Evolutionary conservation across 2,329 filamentous ascomycete genomes (phyloP), one percentile per base, ranked within the genome.

Genomic region (Paracorniculantispora psalliotae): DNA sequence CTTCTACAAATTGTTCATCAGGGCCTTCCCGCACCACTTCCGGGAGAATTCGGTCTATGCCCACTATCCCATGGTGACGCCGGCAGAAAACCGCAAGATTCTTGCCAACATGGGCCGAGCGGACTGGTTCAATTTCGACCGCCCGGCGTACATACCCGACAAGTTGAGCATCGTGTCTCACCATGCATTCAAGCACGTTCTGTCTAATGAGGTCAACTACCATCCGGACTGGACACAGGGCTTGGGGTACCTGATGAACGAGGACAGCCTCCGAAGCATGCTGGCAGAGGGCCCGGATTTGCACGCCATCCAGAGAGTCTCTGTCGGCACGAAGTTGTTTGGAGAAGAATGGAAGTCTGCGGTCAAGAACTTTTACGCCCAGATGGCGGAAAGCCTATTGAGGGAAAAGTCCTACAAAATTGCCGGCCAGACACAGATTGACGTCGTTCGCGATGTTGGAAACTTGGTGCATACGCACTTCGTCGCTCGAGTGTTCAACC

Each of bases 1-100:
- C 13, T 90, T 93, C 73, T 92, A 92, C 78, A 96, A 94, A 77
- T 80, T 96, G 37, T 88, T 92, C 69, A 77, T 90, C 37, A 83
- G 88, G 5, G 89, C 90, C 0, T 91, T 96, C 78, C 91, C 91
- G 1, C 81, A 89, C 63, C 88, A 91, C 74, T 93, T 92, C 79
- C 84, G 83, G 69, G 74, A 79, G 21, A 87, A 94, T 75, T 92
- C 88, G 0, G 85, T 92, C 57, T 96, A 93, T 63, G 90, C 89
- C 0, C 89, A 92, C 68, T 92, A 88, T 68, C 89, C 86, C n/a
- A 84, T 85, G 81, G 74, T 77, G 2, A 85, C 88, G 2, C 90
- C 91, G 0, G 76, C 77, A 0, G 90, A 92, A 68, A 94, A 91
- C 71, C 74, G 80, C 59, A 84, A 81, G 62, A 92, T 92, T 62